These are phyloP conservation scores for Emergomyces orientalis DNA, from an alignment of 2,329 filamentous ascomycete genomes.

Conservation along the genomic window DNA sequence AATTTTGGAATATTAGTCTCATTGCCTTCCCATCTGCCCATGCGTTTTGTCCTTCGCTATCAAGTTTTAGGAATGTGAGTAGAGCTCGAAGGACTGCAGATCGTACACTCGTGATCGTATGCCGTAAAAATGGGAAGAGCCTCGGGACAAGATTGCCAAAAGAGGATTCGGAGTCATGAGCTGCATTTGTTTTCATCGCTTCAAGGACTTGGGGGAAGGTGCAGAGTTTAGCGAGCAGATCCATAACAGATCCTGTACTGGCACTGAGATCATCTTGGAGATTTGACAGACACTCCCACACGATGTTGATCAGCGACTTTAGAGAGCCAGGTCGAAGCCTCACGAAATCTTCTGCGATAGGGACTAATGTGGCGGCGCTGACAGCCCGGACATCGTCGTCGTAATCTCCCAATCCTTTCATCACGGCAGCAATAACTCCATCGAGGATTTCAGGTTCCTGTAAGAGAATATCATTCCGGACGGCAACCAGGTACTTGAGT, in stretches of 20 bases:
- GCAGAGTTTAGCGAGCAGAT: conserved; percentile 88
- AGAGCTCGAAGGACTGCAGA: conserved; percentile 87
- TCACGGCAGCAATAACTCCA: conserved; percentile 82
- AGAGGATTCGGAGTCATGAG: conserved; percentile 72
- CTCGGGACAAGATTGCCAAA: conserved; percentile 88
- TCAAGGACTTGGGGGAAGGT: conserved; percentile 86
- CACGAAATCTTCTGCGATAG: conserved; percentile 92
- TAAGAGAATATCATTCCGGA: conserved; percentile 83
- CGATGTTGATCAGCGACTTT: conserved; percentile 77
- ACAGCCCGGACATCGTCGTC: conserved; percentile 96
- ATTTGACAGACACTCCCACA: conserved; percentile 95
- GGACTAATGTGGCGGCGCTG: conserved; percentile 92
- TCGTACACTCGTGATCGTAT: conserved; percentile 93
- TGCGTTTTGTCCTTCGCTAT: conserved; percentile 66
- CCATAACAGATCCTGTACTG: conserved; percentile 97
- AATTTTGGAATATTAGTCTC: conserved; percentile 85
- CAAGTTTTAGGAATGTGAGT: conserved; percentile 83
- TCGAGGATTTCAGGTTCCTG: conserved; percentile 80
- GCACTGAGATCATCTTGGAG: conserved; percentile 95
- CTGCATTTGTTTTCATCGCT: conserved; percentile 86
- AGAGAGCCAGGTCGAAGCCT: conserved; percentile 69
- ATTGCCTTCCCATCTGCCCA: conserved; percentile 90
- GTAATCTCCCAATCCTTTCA: conserved; percentile 81
- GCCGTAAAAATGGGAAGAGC: conserved; percentile 88
- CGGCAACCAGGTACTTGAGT: conserved; percentile 85